Base-by-base conservation (phyloP, 2,329 filamentous ascomycete species). In the Shiraia bambusicola region DNA sequence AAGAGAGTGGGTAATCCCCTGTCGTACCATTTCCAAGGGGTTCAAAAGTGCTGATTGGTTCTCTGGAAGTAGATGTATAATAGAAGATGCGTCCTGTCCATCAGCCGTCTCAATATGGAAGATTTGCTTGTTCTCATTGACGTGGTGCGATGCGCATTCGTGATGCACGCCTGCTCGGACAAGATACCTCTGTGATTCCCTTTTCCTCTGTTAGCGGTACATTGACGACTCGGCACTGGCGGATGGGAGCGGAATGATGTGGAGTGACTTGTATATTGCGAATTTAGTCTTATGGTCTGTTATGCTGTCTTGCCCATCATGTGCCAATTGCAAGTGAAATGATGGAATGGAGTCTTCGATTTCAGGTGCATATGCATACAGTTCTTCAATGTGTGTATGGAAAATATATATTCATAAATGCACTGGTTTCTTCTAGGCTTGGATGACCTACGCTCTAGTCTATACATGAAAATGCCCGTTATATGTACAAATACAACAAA, bases 101-200 rank as follows among this genome's bases (percentile, higher is more conserved):
- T 65, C 60, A 63, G 65, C 63, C 61, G 60, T 67, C 57, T 65
- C 59, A 65, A 66, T 61, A 66, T 63, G 58, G 61, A 60, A 65
- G 50, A 58, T 62, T 52, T 56, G 57, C 47, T 58, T 42, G 24
- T 45, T 58, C 51, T 47, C 47, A 58, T 52, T 54, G 45, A 44
- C 35, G 34, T 42, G 44, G 46, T 39, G 37, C 27, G 37, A 41
- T 40, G 40, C 38, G 42, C 38, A 41, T 41, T 49, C 28, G 50
- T 46, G 33, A 43, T 48, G 44, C 42, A 47, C 43, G 47, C 26
- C 26, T 31, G 22, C 16, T 13, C 49, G 38, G 41, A 45, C 42
- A 54, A 46, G 50, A 45, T 41, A 36, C 40, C 36, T 28, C 40
- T 49, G 46, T 50, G 53, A 57, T 58, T 50, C 56, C 52, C 48